A percentile compares a stretch with the other conserved stretches of the same genome.
Evolutionary conservation across 73 alveolate species (phyloP).

Genomic region (Blepharisma japonicum): DNA sequence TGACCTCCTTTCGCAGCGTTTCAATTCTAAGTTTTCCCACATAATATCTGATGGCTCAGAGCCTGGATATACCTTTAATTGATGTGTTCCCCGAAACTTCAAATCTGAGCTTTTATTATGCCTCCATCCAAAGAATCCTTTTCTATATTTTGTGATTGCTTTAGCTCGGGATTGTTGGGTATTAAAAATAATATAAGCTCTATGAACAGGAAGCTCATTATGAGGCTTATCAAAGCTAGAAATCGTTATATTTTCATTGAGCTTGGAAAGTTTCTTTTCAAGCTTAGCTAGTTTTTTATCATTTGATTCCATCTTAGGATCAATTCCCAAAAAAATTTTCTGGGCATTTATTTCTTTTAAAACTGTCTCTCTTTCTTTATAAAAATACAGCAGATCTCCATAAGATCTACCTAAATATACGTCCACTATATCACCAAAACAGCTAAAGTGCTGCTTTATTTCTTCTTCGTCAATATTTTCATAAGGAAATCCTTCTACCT

Average conservation of each 20-base stretch:
- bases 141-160: neutral
- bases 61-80: neutral
- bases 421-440: neutral
- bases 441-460: neutral
- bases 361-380: neutral
- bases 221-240: neutral
- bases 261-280: neutral
- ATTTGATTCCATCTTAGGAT: neutral
- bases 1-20: neutral
- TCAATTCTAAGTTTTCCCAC: constrained; percentile 24
- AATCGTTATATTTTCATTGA: constrained; percentile 9
- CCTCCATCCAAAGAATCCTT: neutral
- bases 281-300: neutral
- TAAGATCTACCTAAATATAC: neutral
- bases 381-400: neutral
- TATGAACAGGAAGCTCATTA: neutral
- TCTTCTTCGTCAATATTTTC: neutral
- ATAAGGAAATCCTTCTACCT: neutral
- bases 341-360: neutral
- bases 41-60: constrained; percentile 28
- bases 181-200: constrained; percentile 28
- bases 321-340: neutral
- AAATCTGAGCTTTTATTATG: neutral
- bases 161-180: neutral
- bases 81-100: neutral